Evolutionary conservation across 352 stramenopile genomes (phyloP).

Genomic region (Thalassiosira exigua): DNA sequence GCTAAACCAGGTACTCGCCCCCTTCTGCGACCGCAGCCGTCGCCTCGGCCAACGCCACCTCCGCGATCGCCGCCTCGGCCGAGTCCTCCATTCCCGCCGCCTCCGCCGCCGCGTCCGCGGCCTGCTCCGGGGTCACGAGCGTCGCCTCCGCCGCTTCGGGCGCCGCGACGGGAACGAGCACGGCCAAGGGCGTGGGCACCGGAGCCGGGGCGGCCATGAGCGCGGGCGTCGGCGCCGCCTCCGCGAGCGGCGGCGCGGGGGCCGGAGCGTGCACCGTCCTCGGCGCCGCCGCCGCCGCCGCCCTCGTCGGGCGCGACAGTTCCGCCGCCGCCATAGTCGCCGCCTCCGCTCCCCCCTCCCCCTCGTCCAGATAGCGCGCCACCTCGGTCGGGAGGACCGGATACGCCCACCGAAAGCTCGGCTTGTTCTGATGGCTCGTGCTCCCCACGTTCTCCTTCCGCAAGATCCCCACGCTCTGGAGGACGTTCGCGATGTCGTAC

Average conservation of each 20-base stretch:
- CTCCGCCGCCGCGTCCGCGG: not conserved
- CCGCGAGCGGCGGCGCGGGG: too few relatives aligned
- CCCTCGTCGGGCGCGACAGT: too few relatives aligned
- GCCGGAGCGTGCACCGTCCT: too few relatives aligned
- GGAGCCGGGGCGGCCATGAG: too few relatives aligned
- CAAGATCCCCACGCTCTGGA: constrained; percentile 90
- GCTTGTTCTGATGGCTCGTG: constrained; percentile 32
- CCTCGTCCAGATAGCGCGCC: constrained; percentile 9
- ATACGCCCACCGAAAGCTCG: constrained; percentile 56
- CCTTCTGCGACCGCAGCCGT: not conserved
- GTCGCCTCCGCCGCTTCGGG: too few relatives aligned
- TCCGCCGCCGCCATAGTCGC: too few relatives aligned
- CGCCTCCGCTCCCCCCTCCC: not conserved
- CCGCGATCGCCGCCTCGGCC: not conserved
- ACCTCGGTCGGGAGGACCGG: constrained; percentile 35
- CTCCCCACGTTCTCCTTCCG: constrained; percentile 57
- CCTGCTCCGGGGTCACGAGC: not conserved
- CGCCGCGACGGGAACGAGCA: too few relatives aligned
- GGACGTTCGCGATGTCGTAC: constrained; percentile 97
- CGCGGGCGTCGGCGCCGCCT: too few relatives aligned
- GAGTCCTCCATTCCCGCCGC: not conserved
- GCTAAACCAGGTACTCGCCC: too few relatives aligned
- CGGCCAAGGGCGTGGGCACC: too few relatives aligned
- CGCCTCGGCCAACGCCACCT: not conserved
- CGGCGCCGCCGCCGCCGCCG: too few relatives aligned